Base-by-base conservation (phyloP, 2,329 filamentous ascomycete genomes). In the Verticillium isaacii region DNA sequence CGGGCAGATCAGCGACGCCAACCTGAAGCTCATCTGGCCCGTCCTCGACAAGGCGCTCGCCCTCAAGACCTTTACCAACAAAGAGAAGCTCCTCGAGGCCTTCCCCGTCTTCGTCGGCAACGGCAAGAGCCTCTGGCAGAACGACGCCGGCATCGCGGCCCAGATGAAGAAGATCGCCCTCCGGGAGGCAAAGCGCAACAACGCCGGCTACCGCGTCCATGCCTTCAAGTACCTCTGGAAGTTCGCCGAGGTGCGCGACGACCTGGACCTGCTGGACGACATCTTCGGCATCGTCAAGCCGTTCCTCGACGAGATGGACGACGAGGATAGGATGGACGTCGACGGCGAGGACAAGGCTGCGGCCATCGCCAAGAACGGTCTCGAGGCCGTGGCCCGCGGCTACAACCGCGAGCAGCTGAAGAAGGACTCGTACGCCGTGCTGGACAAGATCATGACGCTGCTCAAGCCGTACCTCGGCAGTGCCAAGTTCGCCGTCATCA, bases 21-120 rank as follows among this genome's bases (percentile, higher is more conserved):
- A 88, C 50, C 80, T 91, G 19, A 79, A 82, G 66, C 77, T 78
- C 17, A 79, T 97, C 25, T 99, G 94, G 94, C 91, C 91, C 0
- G 85, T 89, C 1, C 81, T 97, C 57, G 92, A 97, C 66, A 92
- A 90, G 70, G 87, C 91, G 1, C 77, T 98, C 50, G 85, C 87
- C 2, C 87, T 96, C 14, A 98, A 97, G 81, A 97, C 93, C 0
- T 99, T 97, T 82, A 84, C 90, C 0, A 92, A 92, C 25, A 99
- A 99, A 72, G 93, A 97, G 75, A 88, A 87, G 67, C 85, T 99
- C 36, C 80, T 98, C 2, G 83, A 87, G 54, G 89, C 91, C 6
- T 92, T 95, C 73, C 89, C 92, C 4, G 84, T 87, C 62, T 95
- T 98, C 68, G 87, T 90, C 0, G 82, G 86, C 68, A 86, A 88